Evolutionary conservation across 176 grass and related monocot genomes (phyloP), one percentile per base, ranked within the genome.

Genomic region (Calamus simplicifolius): DNA sequence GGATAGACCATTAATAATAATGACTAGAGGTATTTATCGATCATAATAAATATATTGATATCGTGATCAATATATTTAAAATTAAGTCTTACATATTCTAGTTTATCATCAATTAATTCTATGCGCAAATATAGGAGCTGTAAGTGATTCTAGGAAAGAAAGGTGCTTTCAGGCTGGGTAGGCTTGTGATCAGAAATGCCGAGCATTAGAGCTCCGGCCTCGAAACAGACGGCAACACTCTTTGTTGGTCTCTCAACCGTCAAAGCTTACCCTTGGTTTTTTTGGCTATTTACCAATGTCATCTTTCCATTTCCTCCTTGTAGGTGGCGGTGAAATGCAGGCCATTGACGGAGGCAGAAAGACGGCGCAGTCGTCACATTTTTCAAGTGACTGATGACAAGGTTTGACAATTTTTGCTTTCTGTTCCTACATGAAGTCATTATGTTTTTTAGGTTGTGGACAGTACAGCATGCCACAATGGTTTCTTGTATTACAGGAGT

Each of bases 311-410:
- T n/a, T 31, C 28, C 0, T 70, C 56, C 17, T 18, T 70, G 5
- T 59, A 98, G 93, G 93, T 98, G 73, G 81, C 88, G 52, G 84
- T 98, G 57, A 98, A 92, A 67, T 98, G 93, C 70, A 85, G 93
- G 76, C 93, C 93, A 60, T 59, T 98, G 66, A 89, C 81, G 13
- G 88, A 83, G 53, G 59, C 67, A 50, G 93, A 98, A 79, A 59
- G 62, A 38, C 85, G 58, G 6, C 72, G 65, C 18, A 78, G 71
- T 49, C 84, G 93, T 60, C 93, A 98, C 71, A 98, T 92, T 73
- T 89, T 98, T 64, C 93, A 98, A 82, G 93, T 98, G 60, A 78
- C 82, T 18, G 88, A 98, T 76, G 63, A 92, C 18, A 92, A 98
- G 93, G 93, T 98, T 58, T 38, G 5, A 12, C 1, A 54, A 52